Evolutionary conservation across 2,329 filamentous ascomycete genomes (phyloP), one percentile per base, ranked within the genome.

Genomic region (Coleophoma cylindrospora): DNA sequence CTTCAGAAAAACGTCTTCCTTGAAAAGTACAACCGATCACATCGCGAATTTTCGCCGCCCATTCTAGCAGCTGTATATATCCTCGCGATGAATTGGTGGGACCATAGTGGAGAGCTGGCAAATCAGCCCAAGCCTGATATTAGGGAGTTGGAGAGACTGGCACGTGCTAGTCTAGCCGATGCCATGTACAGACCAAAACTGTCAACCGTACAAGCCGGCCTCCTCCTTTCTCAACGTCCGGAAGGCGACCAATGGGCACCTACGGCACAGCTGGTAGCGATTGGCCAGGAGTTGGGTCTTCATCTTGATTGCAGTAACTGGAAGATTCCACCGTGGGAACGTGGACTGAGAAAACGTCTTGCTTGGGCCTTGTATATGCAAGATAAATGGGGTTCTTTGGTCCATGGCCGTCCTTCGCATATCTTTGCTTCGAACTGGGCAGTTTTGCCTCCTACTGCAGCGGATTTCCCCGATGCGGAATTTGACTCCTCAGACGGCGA

Each of bases 281-380:
- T 94, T 40, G 86, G 82, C 1, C 91, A 96, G 66, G 90, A 96
- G 66, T 77, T 96, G 3, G 91, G 91, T 43, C 73, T 96, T 37
- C 91, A 96, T 66, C 81, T 95, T 38, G 90, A 96, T 68, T 95
- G 90, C 70, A 82, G 86, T 5, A 75, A 76, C 47, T 96, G 91
- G 91, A 89, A 89, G 54, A 92, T 96, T 48, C 89, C 91, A 27
- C 77, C 78, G 0, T 96, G 91, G 90, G 91, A 96, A 67, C 86
- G 87, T 59, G 87, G 89, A 0, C 68, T 96, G 51, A 79, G 91
- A 53, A 94, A 92, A 66, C 81, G 91, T 45, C 79, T 96, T 40
- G 90, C 89, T 1, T 96, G 91, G 91, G 91, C 89, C 2, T 69
- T 95, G 46, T 95, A 94, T 66, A 92, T 95, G 86, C 90, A 96